A percentile compares a stretch with the other conserved stretches of the same genome.
phyloP scores from a whole-genome alignment of 495 filamentous ascomycete genomes.

The Niebla homalea region DNA sequence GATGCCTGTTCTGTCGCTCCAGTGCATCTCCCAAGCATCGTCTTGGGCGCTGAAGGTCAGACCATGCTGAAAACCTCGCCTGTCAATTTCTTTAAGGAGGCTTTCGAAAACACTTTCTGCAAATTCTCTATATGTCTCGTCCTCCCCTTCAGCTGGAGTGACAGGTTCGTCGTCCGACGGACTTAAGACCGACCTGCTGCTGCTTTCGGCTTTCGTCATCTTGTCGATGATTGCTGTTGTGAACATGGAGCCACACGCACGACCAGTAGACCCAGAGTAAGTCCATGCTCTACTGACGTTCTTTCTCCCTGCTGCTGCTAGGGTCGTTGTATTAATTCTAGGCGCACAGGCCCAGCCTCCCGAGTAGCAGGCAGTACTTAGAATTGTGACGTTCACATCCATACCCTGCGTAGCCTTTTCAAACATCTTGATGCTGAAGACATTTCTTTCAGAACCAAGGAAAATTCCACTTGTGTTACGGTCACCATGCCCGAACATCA shows the following conservation, averaged over 20 bases:
- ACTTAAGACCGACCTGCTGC: neutral
- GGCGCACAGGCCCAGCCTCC: conserved; percentile 19
- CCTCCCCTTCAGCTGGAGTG: conserved; percentile 4
- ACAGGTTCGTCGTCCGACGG: neutral
- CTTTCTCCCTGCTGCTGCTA: conserved; percentile 15
- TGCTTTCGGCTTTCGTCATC: conserved; percentile 3
- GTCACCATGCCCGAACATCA: conserved; percentile 20
- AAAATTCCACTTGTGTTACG: conserved; percentile 10
- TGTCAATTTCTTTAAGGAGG: conserved; percentile 12
- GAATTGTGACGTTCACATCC: conserved; percentile 14
- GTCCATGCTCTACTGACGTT: conserved; percentile 15
- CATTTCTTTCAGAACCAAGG: conserved; percentile 10
- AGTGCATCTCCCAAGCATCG: conserved; percentile 16
- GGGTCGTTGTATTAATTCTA: conserved; percentile 11
- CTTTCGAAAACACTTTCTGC: conserved; percentile 11
- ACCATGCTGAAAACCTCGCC: conserved; percentile 10
- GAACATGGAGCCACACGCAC: conserved; percentile 16
- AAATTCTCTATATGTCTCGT: conserved; percentile 12
- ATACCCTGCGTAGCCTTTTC: conserved; percentile 4
- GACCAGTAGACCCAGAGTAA: conserved; percentile 11
- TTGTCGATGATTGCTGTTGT: conserved; percentile 16
- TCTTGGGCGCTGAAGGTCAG: conserved; percentile 18
- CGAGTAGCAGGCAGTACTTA: conserved; percentile 19
- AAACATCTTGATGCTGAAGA: conserved; percentile 5
- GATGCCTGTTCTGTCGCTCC: conserved; percentile 16